Base-by-base conservation (phyloP, 2,329 filamentous ascomycete genomes). In the Orbilia ellipsospora region DNA sequence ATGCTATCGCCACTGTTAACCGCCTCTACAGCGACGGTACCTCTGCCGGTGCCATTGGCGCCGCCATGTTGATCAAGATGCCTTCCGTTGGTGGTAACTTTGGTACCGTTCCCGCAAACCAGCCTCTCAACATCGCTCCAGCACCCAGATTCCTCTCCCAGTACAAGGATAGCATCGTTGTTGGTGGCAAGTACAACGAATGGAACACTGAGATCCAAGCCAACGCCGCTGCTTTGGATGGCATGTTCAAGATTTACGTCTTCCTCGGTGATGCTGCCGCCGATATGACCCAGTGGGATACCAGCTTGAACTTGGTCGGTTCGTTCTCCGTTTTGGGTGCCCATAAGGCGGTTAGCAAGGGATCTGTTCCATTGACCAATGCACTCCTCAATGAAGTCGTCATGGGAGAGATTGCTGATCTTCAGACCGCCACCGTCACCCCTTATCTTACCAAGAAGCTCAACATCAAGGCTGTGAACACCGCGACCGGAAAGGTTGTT, bases 1-100 rank as follows among this genome's bases (percentile, higher is more conserved):
- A 82, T 0, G 84, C 89, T 23, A 83, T 83, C 48, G 81, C 82
- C 0, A 81, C 84, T 0, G 84, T 94, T 78, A 92, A 91, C 79
- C 82, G 80, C 1, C 83, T 90, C 0, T 91, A 91, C 79, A 88
- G 87, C n/a, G 54, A 45, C 28, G 61, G 55, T 15, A 70, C 77
- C 2, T 63, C 77, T 18, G 59, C 60, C 6, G 50, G 76, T 4
- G 59, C 77, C 23, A 67, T 77, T 18, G 50, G 52, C 18, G 60
- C 51, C 13, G 69, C 62, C 23, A 16, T 20, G 26, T 5, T n/a
- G 10, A 59, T 65, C 12, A 12, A 16, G 36, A 59, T 44, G 10
- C 62, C 67, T 16, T 59, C 60, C 51, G 13, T 18, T 6, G 36
- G 50, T 51, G 26, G 48, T 51, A n/a, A 20, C 51, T 55, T 31